A percentile compares a stretch with the other conserved stretches of the same genome.
Evolutionary conservation across 495 filamentous ascomycete species (phyloP).

Genomic region (Corynascus novoguineensis): DNA sequence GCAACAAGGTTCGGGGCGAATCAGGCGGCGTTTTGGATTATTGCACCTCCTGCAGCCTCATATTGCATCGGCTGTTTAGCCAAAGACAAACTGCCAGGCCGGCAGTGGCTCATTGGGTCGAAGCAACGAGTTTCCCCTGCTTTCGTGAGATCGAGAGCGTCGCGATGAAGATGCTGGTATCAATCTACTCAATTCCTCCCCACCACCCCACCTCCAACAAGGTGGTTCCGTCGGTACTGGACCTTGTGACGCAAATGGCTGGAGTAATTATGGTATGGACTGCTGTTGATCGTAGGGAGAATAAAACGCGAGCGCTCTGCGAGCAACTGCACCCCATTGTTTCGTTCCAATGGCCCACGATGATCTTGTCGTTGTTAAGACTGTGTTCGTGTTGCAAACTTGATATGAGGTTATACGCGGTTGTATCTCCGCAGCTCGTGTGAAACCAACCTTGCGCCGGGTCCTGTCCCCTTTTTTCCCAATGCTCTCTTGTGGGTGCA

Average conservation of each 20-base stretch:
- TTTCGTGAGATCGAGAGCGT: neutral
- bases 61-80: constrained; percentile 16
- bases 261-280: too few relatives aligned
- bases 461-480: neutral
- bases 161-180: neutral
- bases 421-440: neutral
- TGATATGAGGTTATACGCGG: neutral
- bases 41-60: neutral
- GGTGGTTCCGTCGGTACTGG: too few relatives aligned
- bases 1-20: neutral
- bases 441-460: constrained; percentile 1
- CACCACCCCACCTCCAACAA: neutral
- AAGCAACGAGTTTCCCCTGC: neutral
- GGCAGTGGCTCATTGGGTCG: constrained; percentile 2
- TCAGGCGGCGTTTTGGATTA: neutral
- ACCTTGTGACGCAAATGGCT: too few relatives aligned
- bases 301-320: constrained; percentile 5
- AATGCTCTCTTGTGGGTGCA: neutral
- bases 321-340: constrained; percentile 10
- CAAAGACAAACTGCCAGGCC: neutral
- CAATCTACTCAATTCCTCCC: neutral
- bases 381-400: neutral
- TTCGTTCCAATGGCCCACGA: neutral
- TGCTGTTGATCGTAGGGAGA: too few relatives aligned
- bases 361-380: neutral